phyloP scores from a whole-genome alignment of 2,329 filamentous ascomycete species.

The Septoria petroselini region DNA sequence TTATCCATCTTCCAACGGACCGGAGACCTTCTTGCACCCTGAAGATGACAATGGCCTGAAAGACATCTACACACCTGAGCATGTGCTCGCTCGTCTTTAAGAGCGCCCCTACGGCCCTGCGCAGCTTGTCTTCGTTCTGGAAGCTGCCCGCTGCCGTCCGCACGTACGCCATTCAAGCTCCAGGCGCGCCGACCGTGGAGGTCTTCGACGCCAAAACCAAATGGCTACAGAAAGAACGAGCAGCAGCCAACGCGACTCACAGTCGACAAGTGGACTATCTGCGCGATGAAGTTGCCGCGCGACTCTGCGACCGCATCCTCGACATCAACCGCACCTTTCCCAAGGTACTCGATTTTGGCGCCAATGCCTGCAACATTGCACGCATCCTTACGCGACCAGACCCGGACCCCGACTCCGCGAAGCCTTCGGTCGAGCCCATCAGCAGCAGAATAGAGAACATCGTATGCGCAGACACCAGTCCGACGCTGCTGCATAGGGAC shows the following conservation, averaged over 20 bases:
- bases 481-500: slow-evolving; percentile 76
- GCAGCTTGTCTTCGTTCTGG: slow-evolving; percentile 6
- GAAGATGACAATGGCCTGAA: no score
- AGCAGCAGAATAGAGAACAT: slow-evolving; percentile 69
- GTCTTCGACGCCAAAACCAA: slow-evolving; percentile 89
- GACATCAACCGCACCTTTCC: slow-evolving; percentile 90
- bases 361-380: slow-evolving; percentile 93
- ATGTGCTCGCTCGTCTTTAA: slow-evolving; percentile 23
- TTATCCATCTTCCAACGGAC: no score
- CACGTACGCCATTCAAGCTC: slow-evolving; percentile 71
- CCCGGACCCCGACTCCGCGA: slow-evolving; percentile 62
- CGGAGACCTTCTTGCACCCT: no score
- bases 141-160: slow-evolving; percentile 7
- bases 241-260: slow-evolving; percentile 64
- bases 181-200: slow-evolving; percentile 74
- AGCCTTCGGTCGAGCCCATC: slow-evolving; percentile 63
- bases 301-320: slow-evolving; percentile 80
- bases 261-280: slow-evolving; percentile 87
- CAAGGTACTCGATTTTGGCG: slow-evolving; percentile 83
- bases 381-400: slow-evolving; percentile 65
- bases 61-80: slow-evolving; percentile 11
- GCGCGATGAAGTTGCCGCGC: slow-evolving; percentile 82
- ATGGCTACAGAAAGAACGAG: slow-evolving; percentile 86
- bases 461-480: slow-evolving; percentile 77
- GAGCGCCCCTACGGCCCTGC: not conserved